Conservation (phyloP, 2,329 filamentous ascomycete genomes). For the Gyromitra esculenta region DNA sequence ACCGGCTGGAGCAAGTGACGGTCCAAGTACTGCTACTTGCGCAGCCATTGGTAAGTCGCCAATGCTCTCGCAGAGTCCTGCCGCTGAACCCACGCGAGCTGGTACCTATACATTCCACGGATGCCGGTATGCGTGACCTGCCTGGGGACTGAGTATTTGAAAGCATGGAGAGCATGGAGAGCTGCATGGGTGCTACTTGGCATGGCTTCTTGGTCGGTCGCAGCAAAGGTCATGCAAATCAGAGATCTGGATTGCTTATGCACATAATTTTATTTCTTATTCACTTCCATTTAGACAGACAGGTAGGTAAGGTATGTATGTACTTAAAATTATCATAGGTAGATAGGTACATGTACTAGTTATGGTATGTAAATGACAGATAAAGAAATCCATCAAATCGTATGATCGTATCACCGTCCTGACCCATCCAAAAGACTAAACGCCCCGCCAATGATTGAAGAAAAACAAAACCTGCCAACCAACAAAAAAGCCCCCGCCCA, state of each 20-base stretch:
- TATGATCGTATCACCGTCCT: slow-evolving; percentile 40
- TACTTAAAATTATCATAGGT: slow-evolving; percentile 44
- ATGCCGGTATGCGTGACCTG: slow-evolving; percentile 18
- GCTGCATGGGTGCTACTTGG: slow-evolving; percentile 4
- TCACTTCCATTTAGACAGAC: slow-evolving; percentile 12
- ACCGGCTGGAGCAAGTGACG: slow-evolving; percentile 8
- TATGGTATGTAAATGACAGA: slow-evolving; percentile 42
- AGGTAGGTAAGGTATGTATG: slow-evolving; percentile 15
- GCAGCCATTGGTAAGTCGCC: slow-evolving; percentile 3
- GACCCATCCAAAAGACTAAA: slow-evolving; percentile 41
- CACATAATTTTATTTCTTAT: slow-evolving; percentile 6
- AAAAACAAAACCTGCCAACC: slow-evolving; percentile 34
- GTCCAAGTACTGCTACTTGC: slow-evolving; percentile 31
- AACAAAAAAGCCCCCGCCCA: slow-evolving; percentile 41
- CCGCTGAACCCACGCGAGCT: slow-evolving; percentile 30
- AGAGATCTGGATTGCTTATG: slow-evolving; percentile 25
- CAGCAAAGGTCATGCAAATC: slow-evolving; percentile 29
- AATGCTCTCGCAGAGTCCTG: slow-evolving; percentile 17
- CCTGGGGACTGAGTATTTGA: slow-evolving; percentile 14
- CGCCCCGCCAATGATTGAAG: slow-evolving; percentile 45
- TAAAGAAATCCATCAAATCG: slow-evolving; percentile 46
- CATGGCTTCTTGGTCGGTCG: background rate
- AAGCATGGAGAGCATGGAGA: background rate
- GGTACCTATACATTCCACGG: background rate
- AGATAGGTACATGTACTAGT: slow-evolving; percentile 42